Percentiles rank a stretch among this genome's conserved stretches.
Evolutionary conservation across 345 rosid genomes (phyloP).

Genomic region (Salix dunnii): DNA sequence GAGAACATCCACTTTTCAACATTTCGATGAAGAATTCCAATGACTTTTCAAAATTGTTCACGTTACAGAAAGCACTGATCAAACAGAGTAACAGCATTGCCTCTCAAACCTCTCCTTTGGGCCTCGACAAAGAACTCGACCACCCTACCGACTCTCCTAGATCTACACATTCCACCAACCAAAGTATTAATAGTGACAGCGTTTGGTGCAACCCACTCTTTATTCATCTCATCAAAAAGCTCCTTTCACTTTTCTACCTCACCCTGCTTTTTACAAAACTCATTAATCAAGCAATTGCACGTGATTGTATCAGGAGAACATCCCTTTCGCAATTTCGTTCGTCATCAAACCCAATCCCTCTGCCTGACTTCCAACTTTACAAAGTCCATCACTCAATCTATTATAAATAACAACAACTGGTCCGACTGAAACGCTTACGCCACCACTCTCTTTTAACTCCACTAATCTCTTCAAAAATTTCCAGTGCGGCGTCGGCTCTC

Average conservation of each 20-base stretch:
- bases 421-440: slow-evolving; percentile 29
- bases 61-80: slow-evolving; percentile 58
- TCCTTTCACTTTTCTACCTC: slow-evolving; percentile 52
- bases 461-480: slow-evolving; percentile 48
- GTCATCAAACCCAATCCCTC: slow-evolving; percentile 56
- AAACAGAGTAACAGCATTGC: slow-evolving; percentile 48
- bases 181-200: slow-evolving; percentile 54
- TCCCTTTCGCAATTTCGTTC: slow-evolving; percentile 44
- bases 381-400: slow-evolving; percentile 66
- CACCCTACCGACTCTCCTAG: slow-evolving; percentile 54
- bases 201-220: slow-evolving; percentile 45
- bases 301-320: slow-evolving; percentile 51
- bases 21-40: slow-evolving; percentile 51
- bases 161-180: slow-evolving; percentile 68
- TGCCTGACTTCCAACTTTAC: slow-evolving; percentile 73
- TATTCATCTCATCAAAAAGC: slow-evolving; percentile 57
- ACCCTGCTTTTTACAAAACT: slow-evolving; percentile 66
- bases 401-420: slow-evolving; percentile 63
- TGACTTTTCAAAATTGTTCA: slow-evolving; percentile 57
- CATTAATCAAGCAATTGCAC: slow-evolving; percentile 67
- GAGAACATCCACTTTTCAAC: slow-evolving; percentile 41
- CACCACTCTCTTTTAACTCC: slow-evolving; percentile 32
- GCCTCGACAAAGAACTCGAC: slow-evolving; percentile 46
- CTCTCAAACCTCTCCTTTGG: slow-evolving; percentile 50
- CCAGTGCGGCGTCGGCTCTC: slow-evolving; percentile 61